Percentiles rank a stretch among this genome's conserved stretches.
Evolutionary conservation across 257 asterid species (phyloP).

Genomic region (Fraxinus excelsior): DNA sequence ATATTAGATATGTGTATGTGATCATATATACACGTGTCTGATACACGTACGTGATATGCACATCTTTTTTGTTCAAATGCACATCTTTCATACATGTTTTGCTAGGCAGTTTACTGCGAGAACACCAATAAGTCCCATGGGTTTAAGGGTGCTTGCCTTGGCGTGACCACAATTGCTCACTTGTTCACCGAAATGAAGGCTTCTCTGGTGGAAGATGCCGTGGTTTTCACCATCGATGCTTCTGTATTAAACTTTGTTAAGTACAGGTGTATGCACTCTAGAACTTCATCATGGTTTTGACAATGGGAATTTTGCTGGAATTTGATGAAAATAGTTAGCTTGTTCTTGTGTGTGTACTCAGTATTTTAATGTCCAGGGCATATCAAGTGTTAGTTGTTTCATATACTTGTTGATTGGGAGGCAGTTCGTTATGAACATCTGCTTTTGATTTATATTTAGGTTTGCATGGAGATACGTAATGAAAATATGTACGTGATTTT

Average conservation of each 20-base stretch:
- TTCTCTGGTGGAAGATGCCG: constrained; percentile 49
- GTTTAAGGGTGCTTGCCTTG: background rate
- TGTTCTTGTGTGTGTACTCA: background rate
- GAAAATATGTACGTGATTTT: no score
- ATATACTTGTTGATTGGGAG: background rate
- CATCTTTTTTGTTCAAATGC: background rate
- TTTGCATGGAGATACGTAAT: no score
- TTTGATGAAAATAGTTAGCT: background rate
- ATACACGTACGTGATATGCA: constrained; percentile 4
- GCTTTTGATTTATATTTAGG: no score
- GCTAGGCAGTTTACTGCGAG: no score
- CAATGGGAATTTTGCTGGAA: background rate
- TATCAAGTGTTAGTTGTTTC: background rate
- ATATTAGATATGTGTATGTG: background rate
- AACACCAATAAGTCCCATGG: no score
- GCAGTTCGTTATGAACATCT: no score
- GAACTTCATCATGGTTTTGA: background rate
- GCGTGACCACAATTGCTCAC: constrained; percentile 41
- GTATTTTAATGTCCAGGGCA: background rate
- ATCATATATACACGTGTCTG: background rate
- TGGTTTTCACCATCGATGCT: constrained; percentile 46
- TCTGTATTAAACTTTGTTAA: constrained; percentile 47
- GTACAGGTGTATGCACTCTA: background rate
- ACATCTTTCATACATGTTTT: background rate
- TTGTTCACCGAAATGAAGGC: constrained; percentile 54